Conservation (phyloP, 805 yeast species). For the Tetrapisispora nanseiensis region DNA sequence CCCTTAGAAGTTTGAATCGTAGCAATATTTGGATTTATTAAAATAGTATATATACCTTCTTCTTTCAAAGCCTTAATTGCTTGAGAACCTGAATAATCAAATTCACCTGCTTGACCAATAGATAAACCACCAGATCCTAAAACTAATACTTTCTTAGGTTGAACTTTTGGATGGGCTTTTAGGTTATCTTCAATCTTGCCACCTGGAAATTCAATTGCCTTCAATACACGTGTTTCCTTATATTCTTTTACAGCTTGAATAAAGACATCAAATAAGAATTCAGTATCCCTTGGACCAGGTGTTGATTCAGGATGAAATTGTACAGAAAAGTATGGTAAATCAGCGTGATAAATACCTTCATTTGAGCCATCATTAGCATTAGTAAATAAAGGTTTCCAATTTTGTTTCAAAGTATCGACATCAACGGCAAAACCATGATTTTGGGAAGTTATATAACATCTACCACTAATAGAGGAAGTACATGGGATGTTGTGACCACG, state of each 20-base stretch:
- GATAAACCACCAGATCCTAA: slow-evolving; percentile 97
- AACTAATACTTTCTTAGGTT: slow-evolving; percentile 85
- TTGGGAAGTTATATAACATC: slow-evolving; percentile 97
- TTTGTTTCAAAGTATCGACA: slow-evolving; percentile 54
- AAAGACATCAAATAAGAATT: slow-evolving; percentile 90
- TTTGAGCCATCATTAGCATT: slow-evolving; percentile 96
- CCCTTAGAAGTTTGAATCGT: slow-evolving; percentile 98
- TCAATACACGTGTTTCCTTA: slow-evolving; percentile 43
- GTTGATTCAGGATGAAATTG: slow-evolving; percentile 99
- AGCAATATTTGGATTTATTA: slow-evolving; percentile 96
- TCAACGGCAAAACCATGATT: slow-evolving; percentile 99
- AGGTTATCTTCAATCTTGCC: slow-evolving; percentile 66
- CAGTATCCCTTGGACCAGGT: slow-evolving; percentile 99
- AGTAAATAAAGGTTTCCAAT: slow-evolving; percentile 91
- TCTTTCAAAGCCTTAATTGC: slow-evolving; percentile 97
- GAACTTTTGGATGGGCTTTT: slow-evolving; percentile 65
- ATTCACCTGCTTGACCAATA: slow-evolving; percentile 99
- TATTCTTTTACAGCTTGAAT: slow-evolving; percentile 66
- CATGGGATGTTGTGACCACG: slow-evolving; percentile 99
- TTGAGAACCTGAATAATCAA: slow-evolving; percentile 97
- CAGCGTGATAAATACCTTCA: slow-evolving; percentile 92
- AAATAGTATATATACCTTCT: slow-evolving; percentile 92
- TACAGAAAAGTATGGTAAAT: slow-evolving; percentile 88
- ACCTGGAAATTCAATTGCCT: slow-evolving; percentile 85
- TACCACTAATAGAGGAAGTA: slow-evolving; percentile 79